Conservation (phyloP, 192 early-diverging fungal species). For the Podila epigama region DNA sequence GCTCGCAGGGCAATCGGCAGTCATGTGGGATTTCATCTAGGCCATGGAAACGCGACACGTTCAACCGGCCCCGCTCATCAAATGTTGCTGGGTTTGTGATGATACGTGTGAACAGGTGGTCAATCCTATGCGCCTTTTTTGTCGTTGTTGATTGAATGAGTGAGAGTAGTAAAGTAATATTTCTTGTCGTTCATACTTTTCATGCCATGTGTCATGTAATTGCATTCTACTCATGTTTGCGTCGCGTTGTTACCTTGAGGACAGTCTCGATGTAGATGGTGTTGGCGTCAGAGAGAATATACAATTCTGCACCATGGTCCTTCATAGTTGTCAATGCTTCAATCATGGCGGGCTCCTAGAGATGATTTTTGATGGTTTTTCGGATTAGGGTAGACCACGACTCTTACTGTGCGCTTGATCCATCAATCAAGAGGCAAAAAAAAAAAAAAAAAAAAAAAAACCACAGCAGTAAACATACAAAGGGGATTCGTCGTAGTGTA, state of each 20-base stretch:
- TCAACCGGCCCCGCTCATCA: slow-evolving; percentile 51
- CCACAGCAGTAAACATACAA: background rate
- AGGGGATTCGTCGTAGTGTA: background rate
- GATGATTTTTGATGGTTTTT: background rate
- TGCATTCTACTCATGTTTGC: too few relatives aligned
- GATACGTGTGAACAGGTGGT: slow-evolving; percentile 52
- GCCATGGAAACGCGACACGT: slow-evolving; percentile 52
- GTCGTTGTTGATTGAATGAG: background rate
- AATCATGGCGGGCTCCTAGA: slow-evolving; percentile 55
- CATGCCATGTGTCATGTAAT: background rate
- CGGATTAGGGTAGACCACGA: background rate
- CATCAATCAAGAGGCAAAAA: background rate
- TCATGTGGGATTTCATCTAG: slow-evolving; percentile 50
- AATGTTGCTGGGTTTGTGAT: slow-evolving; percentile 67
- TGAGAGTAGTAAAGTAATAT: background rate
- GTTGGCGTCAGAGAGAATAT: slow-evolving; percentile 72
- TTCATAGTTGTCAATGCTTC: slow-evolving; percentile 54
- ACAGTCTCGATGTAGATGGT: slow-evolving; percentile 66
- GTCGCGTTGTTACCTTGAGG: slow-evolving; percentile 60
- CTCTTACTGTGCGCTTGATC: too few relatives aligned
- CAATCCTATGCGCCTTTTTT: slow-evolving; percentile 55
- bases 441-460: too few relatives aligned
- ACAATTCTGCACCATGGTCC: slow-evolving; percentile 52
- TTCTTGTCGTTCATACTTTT: background rate
- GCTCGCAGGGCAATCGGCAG: slow-evolving; percentile 59